Evolutionary conservation across 208 protist genomes (phyloP), one percentile per base, ranked within the genome.

Genomic region (Crithidia bombi): DNA sequence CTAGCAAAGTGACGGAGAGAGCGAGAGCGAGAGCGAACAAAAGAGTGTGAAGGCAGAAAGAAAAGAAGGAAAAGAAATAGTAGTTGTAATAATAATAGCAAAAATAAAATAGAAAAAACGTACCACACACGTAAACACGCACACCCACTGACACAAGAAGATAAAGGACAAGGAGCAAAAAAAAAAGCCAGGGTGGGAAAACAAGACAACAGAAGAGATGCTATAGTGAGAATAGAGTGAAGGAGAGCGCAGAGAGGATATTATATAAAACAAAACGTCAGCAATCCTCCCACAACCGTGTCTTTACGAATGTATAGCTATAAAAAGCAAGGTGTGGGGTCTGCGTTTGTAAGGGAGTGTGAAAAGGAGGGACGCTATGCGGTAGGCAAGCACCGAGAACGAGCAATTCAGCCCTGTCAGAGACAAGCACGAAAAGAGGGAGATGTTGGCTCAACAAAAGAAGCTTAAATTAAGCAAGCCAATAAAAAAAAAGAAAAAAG

Each of bases 401-500:
- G n/a, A n/a, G n/a, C 21, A 23, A 51, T 51, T 23, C 23, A 17
- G n/a, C n/a, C 6, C 46, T 28, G 17, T 28, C 46, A 23, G 46
- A 28, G 46, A 17, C 2, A 6, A 36, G 14, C 10, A n/a, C n/a
- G n/a, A n/a, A n/a, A n/a, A n/a, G n/a, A n/a, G n/a, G n/a, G n/a
- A n/a, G n/a, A n/a, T n/a, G n/a, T n/a, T n/a, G n/a, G n/a, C n/a
- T n/a, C n/a, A n/a, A n/a, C n/a, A n/a, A n/a, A n/a, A n/a, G n/a
- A n/a, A n/a, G n/a, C n/a, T n/a, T n/a, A n/a, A n/a, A n/a, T n/a
- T n/a, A n/a, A n/a, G n/a, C n/a, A n/a, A n/a, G 23, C 47, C 5
- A 25, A 10, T 19, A 56, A 4, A 32, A 52, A 41, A 61, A 75
- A 57, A 56, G 38, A 56, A 75, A 56, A 23, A 57, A 6, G 11